These are phyloP conservation scores for Davidsoniella australis DNA, from an alignment of 2,329 filamentous ascomycete genomes.

Conservation along the genomic window DNA sequence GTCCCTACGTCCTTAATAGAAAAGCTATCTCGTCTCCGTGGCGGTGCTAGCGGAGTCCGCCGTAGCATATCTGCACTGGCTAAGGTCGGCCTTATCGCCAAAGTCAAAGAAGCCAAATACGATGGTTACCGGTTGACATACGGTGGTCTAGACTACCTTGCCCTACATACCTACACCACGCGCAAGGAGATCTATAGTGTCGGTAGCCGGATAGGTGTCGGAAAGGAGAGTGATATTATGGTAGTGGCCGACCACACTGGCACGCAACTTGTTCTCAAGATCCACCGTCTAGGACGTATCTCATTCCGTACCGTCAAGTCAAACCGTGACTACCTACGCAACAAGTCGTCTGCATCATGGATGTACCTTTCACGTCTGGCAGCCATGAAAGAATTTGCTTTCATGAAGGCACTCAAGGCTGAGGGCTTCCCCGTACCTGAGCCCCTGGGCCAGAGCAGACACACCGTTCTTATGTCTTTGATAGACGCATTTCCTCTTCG, in stretches of 20 bases:
- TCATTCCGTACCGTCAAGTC: slow-evolving; percentile 93
- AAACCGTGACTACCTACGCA: slow-evolving; percentile 86
- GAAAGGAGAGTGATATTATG: slow-evolving; percentile 95
- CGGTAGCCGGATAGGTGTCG: slow-evolving; percentile 84
- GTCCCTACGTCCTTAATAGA: slow-evolving; percentile 82
- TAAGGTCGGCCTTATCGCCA: slow-evolving; percentile 79
- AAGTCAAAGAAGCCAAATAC: slow-evolving; percentile 90
- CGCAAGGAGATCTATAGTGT: slow-evolving; percentile 74
- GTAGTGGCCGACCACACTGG: slow-evolving; percentile 72
- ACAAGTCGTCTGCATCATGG: slow-evolving; percentile 68
- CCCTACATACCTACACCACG: slow-evolving; percentile 74
- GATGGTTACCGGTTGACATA: slow-evolving; percentile 95
- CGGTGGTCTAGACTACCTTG: slow-evolving; percentile 93
- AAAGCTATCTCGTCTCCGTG: slow-evolving; percentile 64
- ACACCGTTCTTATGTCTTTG: slow-evolving; percentile 91
- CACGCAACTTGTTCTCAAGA: slow-evolving; percentile 72
- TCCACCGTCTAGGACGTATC: slow-evolving; percentile 86
- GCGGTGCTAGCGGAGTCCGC: slow-evolving; percentile 63
- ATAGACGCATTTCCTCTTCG: slow-evolving; percentile 84
- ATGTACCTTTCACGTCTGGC: slow-evolving; percentile 94
- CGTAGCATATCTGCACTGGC: slow-evolving; percentile 78
- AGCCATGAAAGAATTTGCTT: slow-evolving; percentile 84
- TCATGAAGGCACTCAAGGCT: slow-evolving; percentile 71
- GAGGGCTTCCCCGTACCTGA: slow-evolving; percentile 83
- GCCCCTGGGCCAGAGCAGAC: slow-evolving; percentile 74